Evolutionary conservation across 2,329 filamentous ascomycete genomes (phyloP).

Genomic region (Rutstroemia sp.): DNA sequence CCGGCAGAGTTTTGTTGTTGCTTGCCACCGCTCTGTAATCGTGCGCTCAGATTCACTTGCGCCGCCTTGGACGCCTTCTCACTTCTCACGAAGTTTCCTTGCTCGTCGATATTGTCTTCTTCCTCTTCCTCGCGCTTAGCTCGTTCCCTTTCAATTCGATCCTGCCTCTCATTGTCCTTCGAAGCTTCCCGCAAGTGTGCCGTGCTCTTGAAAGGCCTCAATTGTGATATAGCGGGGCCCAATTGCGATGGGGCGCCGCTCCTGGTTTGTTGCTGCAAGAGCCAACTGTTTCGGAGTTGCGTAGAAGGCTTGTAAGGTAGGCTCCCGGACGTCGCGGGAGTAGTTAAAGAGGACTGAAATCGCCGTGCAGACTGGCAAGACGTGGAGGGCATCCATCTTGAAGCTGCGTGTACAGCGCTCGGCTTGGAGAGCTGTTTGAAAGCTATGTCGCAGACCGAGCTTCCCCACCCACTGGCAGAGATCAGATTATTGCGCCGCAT

Average conservation of each 20-base stretch:
- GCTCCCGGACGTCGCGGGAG: slow-evolving; percentile 5
- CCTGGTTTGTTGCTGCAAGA: slow-evolving; percentile 11
- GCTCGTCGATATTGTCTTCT: slow-evolving; percentile 37
- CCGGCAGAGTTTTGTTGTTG: slow-evolving; percentile 47
- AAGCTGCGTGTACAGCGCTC: slow-evolving; percentile 7
- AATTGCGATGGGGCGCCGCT: slow-evolving; percentile 21
- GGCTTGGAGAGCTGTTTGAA: slow-evolving; percentile 17
- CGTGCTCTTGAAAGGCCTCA: slow-evolving; percentile 25
- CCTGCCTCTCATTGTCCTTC: slow-evolving; percentile 23
- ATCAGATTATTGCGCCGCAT: slow-evolving; percentile 23
- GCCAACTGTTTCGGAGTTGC: slow-evolving; percentile 11
- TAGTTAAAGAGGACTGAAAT: slow-evolving; percentile 16
- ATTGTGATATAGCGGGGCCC: slow-evolving; percentile 24
- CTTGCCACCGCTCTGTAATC: slow-evolving; percentile 72
- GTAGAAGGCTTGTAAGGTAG: slow-evolving; percentile 10
- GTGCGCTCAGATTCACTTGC: slow-evolving; percentile 82
- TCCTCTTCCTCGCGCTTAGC: slow-evolving; percentile 36
- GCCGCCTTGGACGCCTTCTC: slow-evolving; percentile 83
- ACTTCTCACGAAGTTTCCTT: slow-evolving; percentile 60
- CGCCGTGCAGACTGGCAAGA: slow-evolving; percentile 7
- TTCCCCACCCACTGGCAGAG: slow-evolving; percentile 18
- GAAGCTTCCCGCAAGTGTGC: slow-evolving; percentile 17
- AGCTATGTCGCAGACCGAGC: slow-evolving; percentile 20
- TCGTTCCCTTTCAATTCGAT: slow-evolving; percentile 31
- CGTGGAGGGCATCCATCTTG: slow-evolving; percentile 8